Percentiles rank a stretch among this genome's conserved stretches.
Conservation (phyloP, 768 basidiomycete genomes). For the Gloeopeniophorella convolvens region DNA sequence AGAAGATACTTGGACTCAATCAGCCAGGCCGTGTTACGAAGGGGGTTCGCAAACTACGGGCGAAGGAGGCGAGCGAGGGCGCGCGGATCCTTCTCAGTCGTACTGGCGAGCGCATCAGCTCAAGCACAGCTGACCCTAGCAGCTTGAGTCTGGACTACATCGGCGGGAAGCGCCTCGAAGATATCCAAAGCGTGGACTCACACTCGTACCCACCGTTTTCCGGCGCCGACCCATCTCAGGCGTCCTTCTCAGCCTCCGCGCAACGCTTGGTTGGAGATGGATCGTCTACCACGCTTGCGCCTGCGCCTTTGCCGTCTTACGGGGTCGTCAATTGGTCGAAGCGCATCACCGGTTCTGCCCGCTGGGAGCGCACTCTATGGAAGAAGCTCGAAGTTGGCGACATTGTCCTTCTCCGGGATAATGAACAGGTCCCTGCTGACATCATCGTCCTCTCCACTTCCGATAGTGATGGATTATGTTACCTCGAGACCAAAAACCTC, state of each 20-base stretch:
- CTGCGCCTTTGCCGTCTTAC: conserved; percentile 19
- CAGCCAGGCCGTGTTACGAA: conserved; percentile 70
- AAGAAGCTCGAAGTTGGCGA: conserved; percentile 99
- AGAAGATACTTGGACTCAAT: conserved; percentile 66
- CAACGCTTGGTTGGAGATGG: conserved; percentile 2
- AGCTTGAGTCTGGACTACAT: conserved; percentile 14
- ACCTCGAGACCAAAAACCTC: conserved; percentile 95
- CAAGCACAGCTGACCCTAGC: conserved; percentile 30
- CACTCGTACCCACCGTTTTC: conserved; percentile 23
- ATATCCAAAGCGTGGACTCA: conserved; percentile 29
- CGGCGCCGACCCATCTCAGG: conserved; percentile 10
- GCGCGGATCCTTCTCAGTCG: conserved; percentile 57
- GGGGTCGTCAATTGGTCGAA: conserved; percentile 83
- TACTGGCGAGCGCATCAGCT: conserved; percentile 24
- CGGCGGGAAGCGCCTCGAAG: conserved; percentile 24
- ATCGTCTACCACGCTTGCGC: conserved; percentile 8
- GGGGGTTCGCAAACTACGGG: conserved; percentile 80
- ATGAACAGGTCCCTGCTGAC: conserved; percentile 96
- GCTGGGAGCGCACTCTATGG: conserved; percentile 96
- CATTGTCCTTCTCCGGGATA: conserved; percentile 80
- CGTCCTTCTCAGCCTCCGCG: conserved; percentile 10
- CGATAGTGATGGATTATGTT: conserved; percentile 87
- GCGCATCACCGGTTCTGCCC: conserved; percentile 59
- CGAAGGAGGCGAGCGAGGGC: conserved; percentile 65
- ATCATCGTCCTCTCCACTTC: conserved; percentile 90